These are phyloP conservation scores for Daldinia decipiens DNA, from an alignment of 495 filamentous ascomycete genomes.

Conservation along the genomic window DNA sequence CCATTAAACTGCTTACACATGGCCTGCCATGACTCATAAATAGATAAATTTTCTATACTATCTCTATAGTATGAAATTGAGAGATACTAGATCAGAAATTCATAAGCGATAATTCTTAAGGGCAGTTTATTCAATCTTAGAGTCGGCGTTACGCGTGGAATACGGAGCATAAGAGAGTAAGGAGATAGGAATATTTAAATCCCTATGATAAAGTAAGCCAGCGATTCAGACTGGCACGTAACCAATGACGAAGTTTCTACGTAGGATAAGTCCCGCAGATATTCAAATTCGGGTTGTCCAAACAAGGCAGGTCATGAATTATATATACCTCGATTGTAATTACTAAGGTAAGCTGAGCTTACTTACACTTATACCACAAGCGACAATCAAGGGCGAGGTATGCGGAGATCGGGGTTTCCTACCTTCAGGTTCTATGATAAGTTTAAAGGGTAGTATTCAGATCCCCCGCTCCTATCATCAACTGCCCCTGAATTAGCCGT, in stretches of 20 bases:
- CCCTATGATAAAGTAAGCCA: background rate
- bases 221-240: background rate
- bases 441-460: background rate
- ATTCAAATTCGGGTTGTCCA: background rate
- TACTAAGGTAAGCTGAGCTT: background rate
- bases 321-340: background rate
- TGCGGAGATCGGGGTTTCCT: background rate
- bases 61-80: background rate
- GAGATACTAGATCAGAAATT: background rate
- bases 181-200: background rate
- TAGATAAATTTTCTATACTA: background rate
- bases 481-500: background rate
- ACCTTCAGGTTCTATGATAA: background rate
- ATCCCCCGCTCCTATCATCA: background rate
- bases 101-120: background rate
- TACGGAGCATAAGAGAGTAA: background rate
- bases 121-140: background rate
- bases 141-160: background rate
- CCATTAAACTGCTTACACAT: slow-evolving; percentile 29
- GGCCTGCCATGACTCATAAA: slow-evolving; percentile 32
- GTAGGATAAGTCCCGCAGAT: background rate
- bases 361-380: slow-evolving; percentile 1
- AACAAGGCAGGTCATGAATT: slow-evolving; percentile 15
- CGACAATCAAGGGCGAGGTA: background rate
- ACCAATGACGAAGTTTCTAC: background rate